phyloP scores from a whole-genome alignment of 495 filamentous ascomycete species.

The Aspergillus baeticus region DNA sequence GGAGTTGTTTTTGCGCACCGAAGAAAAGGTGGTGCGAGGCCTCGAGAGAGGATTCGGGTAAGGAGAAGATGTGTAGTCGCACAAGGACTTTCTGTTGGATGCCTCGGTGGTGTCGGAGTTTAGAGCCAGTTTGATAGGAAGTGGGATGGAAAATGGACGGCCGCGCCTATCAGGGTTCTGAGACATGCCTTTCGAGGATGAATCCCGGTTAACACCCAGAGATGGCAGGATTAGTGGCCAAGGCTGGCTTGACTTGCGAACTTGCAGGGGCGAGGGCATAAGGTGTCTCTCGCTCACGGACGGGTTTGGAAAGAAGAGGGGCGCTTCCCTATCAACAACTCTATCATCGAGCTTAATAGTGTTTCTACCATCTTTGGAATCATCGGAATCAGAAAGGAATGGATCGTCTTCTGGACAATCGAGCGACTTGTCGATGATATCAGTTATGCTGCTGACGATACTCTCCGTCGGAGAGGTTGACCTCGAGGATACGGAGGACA shows the following conservation, averaged over 20 bases:
- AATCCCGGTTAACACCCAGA: background rate
- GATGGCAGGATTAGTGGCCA: background rate
- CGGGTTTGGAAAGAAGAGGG: background rate
- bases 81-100: too few relatives aligned
- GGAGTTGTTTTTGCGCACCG: conserved; percentile 21
- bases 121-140: background rate
- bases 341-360: background rate
- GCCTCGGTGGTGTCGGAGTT: background rate
- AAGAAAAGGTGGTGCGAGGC: background rate
- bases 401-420: conserved; percentile 23
- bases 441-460: conserved; percentile 24
- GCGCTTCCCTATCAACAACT: background rate
- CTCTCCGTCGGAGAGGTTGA: conserved; percentile 11
- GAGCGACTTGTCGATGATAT: conserved; percentile 27
- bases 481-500: background rate
- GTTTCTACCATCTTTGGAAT: background rate
- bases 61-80: too few relatives aligned
- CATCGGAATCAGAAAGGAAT: conserved; percentile 22
- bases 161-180: background rate
- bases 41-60: background rate
- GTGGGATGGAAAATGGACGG: background rate
- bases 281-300: background rate
- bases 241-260: conserved; percentile 18
- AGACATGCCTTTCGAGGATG: background rate
- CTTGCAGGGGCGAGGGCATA: conserved; percentile 28